A percentile compares a stretch with the other conserved stretches of the same genome.
phyloP scores from a whole-genome alignment of 1,139 yeast genomes.

The Keqinozyma sinolaborantium region DNA sequence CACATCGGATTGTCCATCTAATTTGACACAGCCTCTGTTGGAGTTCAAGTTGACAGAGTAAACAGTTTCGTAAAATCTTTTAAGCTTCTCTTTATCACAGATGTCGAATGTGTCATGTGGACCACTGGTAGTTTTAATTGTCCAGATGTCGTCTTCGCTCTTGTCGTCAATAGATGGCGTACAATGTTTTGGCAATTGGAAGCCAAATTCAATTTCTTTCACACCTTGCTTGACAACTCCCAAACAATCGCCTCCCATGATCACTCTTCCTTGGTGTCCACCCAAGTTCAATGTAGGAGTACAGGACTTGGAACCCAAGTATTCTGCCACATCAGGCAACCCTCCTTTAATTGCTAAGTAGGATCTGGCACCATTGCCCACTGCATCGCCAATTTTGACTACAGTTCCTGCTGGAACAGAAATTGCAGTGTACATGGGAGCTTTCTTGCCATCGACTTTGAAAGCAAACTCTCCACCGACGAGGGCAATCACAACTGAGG shows the following conservation, averaged over 20 bases:
- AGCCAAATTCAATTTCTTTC: conserved; percentile 11
- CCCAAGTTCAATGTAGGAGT: conserved; percentile 29
- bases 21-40: conserved; percentile 30
- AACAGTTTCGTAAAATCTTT: conserved; percentile 17
- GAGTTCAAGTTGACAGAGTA: conserved; percentile 30
- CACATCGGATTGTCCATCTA: conserved; percentile 28
- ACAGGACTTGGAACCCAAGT: conserved; percentile 31
- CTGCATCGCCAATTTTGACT: conserved; percentile 23
- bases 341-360: conserved; percentile 33
- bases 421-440: conserved; percentile 25
- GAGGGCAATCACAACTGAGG: conserved; percentile 20
- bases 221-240: conserved; percentile 9
- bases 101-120: conserved; percentile 35
- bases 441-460: conserved; percentile 15
- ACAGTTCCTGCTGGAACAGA: conserved; percentile 20
- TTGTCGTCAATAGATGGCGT: conserved; percentile 15
- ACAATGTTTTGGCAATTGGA: conserved; percentile 15
- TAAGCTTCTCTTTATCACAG: conserved; percentile 21
- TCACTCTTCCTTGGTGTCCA: conserved; percentile 33
- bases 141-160: conserved; percentile 16
- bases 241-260: conserved; percentile 30
- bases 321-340: conserved; percentile 28
- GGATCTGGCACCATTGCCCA: conserved; percentile 19
- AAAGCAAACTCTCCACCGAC: conserved; percentile 24
- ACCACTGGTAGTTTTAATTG: conserved; percentile 26